Conservation (phyloP, 768 basidiomycete genomes). For the Leccinum truebloodii region DNA sequence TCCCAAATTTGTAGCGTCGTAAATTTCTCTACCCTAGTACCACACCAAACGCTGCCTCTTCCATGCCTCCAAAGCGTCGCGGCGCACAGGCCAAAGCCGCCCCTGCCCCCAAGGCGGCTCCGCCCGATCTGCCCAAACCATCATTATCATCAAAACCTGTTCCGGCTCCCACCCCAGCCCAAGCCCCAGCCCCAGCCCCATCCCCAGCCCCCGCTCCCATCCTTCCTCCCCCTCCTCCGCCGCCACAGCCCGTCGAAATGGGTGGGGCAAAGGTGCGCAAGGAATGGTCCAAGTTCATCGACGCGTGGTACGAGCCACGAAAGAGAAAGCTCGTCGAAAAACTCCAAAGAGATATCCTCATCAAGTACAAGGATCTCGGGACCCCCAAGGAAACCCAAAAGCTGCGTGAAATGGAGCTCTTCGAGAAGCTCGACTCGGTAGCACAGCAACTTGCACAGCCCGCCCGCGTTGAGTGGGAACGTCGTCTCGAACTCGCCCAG, state of each 20-base stretch:
- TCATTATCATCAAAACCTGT: constrained; percentile 12
- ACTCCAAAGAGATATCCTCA: constrained; percentile 31
- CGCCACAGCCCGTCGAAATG: constrained; percentile 19
- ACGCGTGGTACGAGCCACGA: constrained; percentile 33
- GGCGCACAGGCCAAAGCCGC: constrained; percentile 18
- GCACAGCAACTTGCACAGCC: constrained; percentile 29
- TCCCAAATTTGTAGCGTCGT: constrained; percentile 19
- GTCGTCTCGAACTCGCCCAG: constrained; percentile 31
- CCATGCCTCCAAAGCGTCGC: constrained; percentile 35
- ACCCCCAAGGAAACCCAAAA: constrained; percentile 28
- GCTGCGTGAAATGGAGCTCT: constrained; percentile 32
- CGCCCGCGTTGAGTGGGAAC: constrained; percentile 36
- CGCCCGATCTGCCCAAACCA: constrained; percentile 18
- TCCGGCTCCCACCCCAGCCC: constrained; percentile 2
- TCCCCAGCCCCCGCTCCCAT: background rate
- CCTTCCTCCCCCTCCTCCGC: constrained; percentile 16
- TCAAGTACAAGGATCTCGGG: constrained; percentile 33
- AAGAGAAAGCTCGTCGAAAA: constrained; percentile 32
- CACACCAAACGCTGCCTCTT: background rate
- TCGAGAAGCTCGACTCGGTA: constrained; percentile 24
- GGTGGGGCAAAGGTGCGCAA: constrained; percentile 30
- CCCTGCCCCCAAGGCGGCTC: constrained; percentile 11
- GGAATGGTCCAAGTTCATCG: constrained; percentile 32
- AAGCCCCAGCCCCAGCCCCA: constrained; percentile 8
- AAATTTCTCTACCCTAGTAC: constrained; percentile 6